Conservation (phyloP, 352 stramenopile genomes). For the Phytophthora melonis region DNA sequence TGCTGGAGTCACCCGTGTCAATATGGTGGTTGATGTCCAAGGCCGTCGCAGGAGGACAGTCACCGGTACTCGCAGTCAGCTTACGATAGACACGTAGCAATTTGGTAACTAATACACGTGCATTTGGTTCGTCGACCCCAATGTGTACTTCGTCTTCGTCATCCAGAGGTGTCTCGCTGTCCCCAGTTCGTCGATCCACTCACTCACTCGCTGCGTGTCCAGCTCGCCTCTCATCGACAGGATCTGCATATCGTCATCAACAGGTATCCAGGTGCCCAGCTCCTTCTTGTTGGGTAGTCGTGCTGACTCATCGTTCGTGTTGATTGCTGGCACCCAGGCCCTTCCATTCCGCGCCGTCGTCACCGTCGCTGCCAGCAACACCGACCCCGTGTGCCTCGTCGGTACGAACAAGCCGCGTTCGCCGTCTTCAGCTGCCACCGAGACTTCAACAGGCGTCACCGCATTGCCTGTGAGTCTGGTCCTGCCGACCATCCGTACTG, state of each 20-base stretch:
- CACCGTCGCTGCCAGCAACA: not conserved
- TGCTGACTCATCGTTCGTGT: not conserved
- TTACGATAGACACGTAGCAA: too few species aligned
- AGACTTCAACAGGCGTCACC: not conserved
- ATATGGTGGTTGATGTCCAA: too few species aligned
- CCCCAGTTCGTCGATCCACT: too few species aligned
- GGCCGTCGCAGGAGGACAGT: too few species aligned
- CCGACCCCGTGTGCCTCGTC: not conserved
- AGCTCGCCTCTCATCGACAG: not conserved
- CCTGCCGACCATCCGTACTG: not conserved
- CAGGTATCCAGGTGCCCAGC: not conserved
- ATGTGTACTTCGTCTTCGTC: too few species aligned
- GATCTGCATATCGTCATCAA: too few species aligned
- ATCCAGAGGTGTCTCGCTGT: too few species aligned
- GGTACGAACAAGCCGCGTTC: not conserved
- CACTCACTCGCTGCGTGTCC: not conserved
- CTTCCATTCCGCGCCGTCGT: not conserved
- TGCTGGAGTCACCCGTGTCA: too few species aligned
- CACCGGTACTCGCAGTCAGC: too few species aligned
- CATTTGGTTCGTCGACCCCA: too few species aligned
- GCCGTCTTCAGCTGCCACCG: not conserved
- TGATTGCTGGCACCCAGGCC: too few species aligned
- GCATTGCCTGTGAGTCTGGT: not conserved
- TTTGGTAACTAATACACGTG: too few species aligned
- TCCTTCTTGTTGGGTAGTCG: not conserved